Evolutionary conservation across 2,329 filamentous ascomycete species (phyloP), one percentile per base, ranked within the genome.

Genomic region (Talaromyces sp.): DNA sequence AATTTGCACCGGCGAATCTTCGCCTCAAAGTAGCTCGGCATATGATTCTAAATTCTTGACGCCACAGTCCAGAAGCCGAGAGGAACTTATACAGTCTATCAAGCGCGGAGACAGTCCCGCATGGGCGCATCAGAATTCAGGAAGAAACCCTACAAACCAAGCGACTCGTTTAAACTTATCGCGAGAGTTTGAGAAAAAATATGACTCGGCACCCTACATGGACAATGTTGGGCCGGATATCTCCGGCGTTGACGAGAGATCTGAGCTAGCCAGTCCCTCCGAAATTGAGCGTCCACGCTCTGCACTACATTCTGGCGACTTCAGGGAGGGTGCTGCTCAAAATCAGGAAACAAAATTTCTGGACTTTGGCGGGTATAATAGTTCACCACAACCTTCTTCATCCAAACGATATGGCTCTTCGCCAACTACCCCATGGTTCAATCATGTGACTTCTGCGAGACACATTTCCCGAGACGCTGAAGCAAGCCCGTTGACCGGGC

Each of bases 251-350:
- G 72, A 76, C 19, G 74, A 77, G 54, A 78, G 82, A 47, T 76
- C 79, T 65, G 80, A 81, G 67, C 70, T 85, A 54, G 80, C 81
- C 66, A 82, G 86, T 65, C 85, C 87, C 5, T 73, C 86, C 68
- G 85, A 87, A 68, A 94, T 96, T 67, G 89, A 93, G 75, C 86
- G 93, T 61, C 94, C 94, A 56, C 84, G 91, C 63, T 98, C 94
- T 37, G 86, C 87, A 54, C 73, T 89, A 65, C 87, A 88, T 72
- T 84, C 85, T 24, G 86, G 87, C 57, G 86, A 89, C 71, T 88
- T 88, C 68, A 78, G 82, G 60, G 82, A 86, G 73, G 78, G 82
- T 33, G 69, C 70, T 52, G 48, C 70, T 41, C 65, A 71, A 37
- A 59, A 19, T 5, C 56, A 19, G 10, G 39, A 43, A 11, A 60